Conservation (phyloP, 495 filamentous ascomycete species). For the Oleoguttula mirabilis region DNA sequence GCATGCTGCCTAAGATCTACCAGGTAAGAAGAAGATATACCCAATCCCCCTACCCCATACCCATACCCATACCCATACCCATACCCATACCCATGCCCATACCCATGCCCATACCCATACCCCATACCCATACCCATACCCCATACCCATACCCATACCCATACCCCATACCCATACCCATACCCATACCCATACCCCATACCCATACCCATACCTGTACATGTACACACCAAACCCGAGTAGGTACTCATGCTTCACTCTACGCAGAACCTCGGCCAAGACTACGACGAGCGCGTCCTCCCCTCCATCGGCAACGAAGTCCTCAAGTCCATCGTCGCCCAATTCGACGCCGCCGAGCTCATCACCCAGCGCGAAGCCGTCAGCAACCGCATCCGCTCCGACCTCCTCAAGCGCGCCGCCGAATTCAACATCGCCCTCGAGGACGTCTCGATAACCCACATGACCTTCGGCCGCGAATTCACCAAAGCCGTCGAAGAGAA, state of each 20-base stretch:
- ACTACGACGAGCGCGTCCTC: constrained; percentile 98
- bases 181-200: too few relatives aligned
- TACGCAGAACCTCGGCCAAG: constrained; percentile 65
- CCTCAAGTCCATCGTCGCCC: constrained; percentile 95
- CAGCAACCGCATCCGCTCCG: constrained; percentile 83
- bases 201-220: constrained; percentile 33
- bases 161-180: too few relatives aligned
- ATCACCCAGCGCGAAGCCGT: constrained; percentile 98
- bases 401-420: constrained; percentile 86
- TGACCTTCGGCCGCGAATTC: constrained; percentile 99
- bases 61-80: too few relatives aligned
- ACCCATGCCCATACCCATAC: background rate
- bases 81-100: constrained; percentile 5
- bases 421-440: constrained; percentile 99
- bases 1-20: constrained; percentile 90
- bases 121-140: too few relatives aligned
- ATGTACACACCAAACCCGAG: too few relatives aligned
- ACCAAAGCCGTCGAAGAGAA: constrained; percentile 98
- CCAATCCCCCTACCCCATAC: too few relatives aligned
- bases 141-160: too few relatives aligned
- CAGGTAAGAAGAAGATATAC: too few relatives aligned
- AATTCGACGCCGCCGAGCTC: constrained; percentile 97
- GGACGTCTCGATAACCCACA: constrained; percentile 98
- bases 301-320: constrained; percentile 99
- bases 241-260: too few relatives aligned